Evolutionary conservation across 352 stramenopile genomes (phyloP).

Genomic region (Proteromonas lacertae): DNA sequence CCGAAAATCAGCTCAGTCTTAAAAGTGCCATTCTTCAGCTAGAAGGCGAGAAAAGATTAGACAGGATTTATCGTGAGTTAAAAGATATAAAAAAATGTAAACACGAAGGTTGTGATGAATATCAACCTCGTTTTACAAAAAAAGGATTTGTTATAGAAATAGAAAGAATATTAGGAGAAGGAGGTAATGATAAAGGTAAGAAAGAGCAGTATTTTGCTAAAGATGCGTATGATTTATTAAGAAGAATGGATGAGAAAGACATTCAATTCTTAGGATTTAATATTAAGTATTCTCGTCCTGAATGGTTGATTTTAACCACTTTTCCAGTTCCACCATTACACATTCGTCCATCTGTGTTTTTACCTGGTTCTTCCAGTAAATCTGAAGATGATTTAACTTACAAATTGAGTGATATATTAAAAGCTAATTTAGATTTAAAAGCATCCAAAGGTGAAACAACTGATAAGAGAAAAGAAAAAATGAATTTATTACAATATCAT

Average conservation of each 20-base stretch:
- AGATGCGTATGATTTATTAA: slow-evolving; percentile 50
- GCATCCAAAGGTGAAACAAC: slow-evolving; percentile 71
- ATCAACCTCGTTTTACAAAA: not conserved
- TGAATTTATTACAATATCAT: slow-evolving; percentile 42
- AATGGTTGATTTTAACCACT: slow-evolving; percentile 92
- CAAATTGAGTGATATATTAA: slow-evolving; percentile 85
- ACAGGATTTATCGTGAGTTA: slow-evolving; percentile 1
- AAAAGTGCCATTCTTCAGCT: no score
- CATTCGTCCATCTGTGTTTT: slow-evolving; percentile 78
- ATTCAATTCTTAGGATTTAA: slow-evolving; percentile 66
- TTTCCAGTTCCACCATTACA: slow-evolving; percentile 87
- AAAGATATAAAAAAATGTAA: no score
- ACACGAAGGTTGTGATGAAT: not conserved
- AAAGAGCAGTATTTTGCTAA: slow-evolving; percentile 40
- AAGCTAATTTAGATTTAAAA: slow-evolving; percentile 73
- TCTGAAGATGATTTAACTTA: slow-evolving; percentile 94
- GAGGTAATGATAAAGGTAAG: no score
- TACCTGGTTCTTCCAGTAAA: slow-evolving; percentile 47
- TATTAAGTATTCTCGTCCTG: slow-evolving; percentile 58
- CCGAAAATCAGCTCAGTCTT: no score
- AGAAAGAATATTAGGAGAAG: slow-evolving; percentile 6
- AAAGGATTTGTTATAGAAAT: slow-evolving; percentile 20
- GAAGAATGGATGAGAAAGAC: slow-evolving; percentile 86
- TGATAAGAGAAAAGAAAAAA: slow-evolving; percentile 70
- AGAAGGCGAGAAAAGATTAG: slow-evolving; percentile 3